Evolutionary conservation across 225 moss, liverwort and hornwort genomes (phyloP).

Genomic region (Sphagnum tenellum): DNA sequence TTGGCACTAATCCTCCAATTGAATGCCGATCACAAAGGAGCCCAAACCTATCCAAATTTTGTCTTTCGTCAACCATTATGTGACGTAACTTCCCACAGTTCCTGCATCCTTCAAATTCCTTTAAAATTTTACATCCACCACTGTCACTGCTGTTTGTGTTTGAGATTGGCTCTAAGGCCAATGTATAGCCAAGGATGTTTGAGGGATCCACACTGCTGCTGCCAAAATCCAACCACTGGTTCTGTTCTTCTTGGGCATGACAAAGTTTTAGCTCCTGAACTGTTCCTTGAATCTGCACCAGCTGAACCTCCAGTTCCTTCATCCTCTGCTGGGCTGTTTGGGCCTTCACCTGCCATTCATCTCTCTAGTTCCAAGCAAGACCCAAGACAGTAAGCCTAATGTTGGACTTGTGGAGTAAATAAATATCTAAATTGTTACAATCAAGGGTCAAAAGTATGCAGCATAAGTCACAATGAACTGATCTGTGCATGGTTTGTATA

Average conservation of each 20-base stretch:
- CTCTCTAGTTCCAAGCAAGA: constrained; percentile 25
- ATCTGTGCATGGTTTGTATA: too few species aligned
- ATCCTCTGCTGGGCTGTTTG: constrained; percentile 41
- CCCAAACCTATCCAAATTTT: constrained; percentile 7
- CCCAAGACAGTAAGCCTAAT: not conserved
- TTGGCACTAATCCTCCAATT: not conserved
- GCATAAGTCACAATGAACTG: too few species aligned
- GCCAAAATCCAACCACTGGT: constrained; percentile 78
- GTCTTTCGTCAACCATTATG: constrained; percentile 3
- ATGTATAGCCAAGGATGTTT: constrained; percentile 60
- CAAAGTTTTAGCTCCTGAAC: constrained; percentile 66
- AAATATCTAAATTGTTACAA: too few species aligned
- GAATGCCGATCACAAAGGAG: constrained; percentile 7
- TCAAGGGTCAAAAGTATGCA: too few species aligned
- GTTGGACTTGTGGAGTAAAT: too few species aligned
- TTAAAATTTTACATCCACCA: constrained; percentile 16
- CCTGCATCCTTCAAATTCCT: constrained; percentile 29
- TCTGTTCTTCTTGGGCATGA: constrained; percentile 49
- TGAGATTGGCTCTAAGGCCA: constrained; percentile 47
- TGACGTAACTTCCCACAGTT: constrained; percentile 9
- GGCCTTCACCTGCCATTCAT: constrained; percentile 41
- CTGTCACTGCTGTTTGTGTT: constrained; percentile 15
- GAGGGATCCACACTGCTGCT: constrained; percentile 28
- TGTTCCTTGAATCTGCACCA: constrained; percentile 57
- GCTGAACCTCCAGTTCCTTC: constrained; percentile 50